These are phyloP conservation scores for Cordyceps cicadae DNA, from an alignment of 2,329 filamentous ascomycete species.

Conservation along the genomic window DNA sequence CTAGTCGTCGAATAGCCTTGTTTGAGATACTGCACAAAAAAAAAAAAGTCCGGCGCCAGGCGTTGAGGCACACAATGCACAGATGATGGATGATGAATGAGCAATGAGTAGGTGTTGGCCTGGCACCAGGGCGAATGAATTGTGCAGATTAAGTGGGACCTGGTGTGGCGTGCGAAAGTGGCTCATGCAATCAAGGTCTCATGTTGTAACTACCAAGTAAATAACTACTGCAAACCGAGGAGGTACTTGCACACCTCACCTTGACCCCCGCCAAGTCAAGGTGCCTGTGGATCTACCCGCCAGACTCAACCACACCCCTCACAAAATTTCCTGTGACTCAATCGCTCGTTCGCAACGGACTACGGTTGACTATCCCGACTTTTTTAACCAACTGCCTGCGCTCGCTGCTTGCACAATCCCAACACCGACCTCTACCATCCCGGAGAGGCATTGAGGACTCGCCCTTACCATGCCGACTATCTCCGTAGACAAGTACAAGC, in stretches of 20 bases:
- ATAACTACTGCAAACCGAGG: not conserved
- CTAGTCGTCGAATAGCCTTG: not conserved
- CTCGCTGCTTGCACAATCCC: not conserved
- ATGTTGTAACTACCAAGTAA: no score
- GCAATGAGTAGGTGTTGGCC: not conserved
- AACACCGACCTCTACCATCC: not conserved
- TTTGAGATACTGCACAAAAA: not conserved
- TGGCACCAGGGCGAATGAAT: not conserved
- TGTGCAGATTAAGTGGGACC: conserved; percentile 7
- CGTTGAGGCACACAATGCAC: not conserved
- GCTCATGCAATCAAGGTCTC: no score
- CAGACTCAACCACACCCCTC: conserved; percentile 2
- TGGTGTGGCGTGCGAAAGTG: not conserved
- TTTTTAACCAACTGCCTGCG: not conserved
- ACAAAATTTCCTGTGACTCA: conserved; percentile 36
- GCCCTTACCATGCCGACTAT: conserved; percentile 78
- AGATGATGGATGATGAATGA: not conserved
- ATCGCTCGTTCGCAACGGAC: conserved; percentile 11
- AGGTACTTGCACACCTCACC: conserved; percentile 11
- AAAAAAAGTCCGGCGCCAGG: not conserved
- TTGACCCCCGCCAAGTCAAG: not conserved
- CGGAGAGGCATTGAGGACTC: conserved; percentile 18
- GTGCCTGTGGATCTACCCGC: conserved; percentile 8
- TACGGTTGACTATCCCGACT: not conserved
- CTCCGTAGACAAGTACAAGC: conserved; percentile 87